Conservation (phyloP, 2,329 filamentous ascomycete species). For the Akanthomyces muscarius region DNA sequence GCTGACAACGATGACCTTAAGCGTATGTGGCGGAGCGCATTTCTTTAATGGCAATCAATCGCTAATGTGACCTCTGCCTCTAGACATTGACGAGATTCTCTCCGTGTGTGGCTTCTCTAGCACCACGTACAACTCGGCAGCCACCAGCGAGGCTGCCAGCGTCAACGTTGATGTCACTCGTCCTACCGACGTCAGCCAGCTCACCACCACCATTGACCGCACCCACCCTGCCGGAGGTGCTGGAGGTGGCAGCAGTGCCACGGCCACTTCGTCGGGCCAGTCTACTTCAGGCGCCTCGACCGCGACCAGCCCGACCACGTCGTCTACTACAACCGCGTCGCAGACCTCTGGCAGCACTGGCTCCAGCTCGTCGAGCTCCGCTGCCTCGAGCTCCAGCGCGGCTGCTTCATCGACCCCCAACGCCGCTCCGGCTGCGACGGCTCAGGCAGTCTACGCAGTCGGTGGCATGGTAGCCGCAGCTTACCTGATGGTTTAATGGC, state of each 20-base stretch:
- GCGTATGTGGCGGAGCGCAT: not conserved
- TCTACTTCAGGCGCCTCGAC: not conserved
- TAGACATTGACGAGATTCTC: constrained; percentile 13
- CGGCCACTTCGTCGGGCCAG: not conserved
- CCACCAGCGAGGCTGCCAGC: constrained; percentile 26
- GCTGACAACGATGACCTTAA: not conserved
- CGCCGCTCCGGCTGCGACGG: not conserved
- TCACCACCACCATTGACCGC: constrained; percentile 33
- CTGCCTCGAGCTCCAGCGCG: not conserved
- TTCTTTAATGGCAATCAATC: not conserved
- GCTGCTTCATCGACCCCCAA: not conserved
- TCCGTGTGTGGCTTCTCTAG: constrained; percentile 14
- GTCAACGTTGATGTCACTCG: constrained; percentile 30
- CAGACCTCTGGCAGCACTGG: not conserved
- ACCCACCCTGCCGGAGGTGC: not conserved
- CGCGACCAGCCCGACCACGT: not conserved
- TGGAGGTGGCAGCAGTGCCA: not conserved
- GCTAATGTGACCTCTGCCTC: not conserved
- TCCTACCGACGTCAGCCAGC: constrained; percentile 31
- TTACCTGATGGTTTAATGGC: constrained; percentile 1
- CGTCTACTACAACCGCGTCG: not conserved
- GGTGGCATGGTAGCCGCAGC: constrained; percentile 15
- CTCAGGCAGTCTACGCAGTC: not conserved
- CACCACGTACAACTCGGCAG: constrained; percentile 11
- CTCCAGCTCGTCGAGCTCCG: not conserved